Base-by-base conservation (phyloP, 176 grass and related monocot genomes). In the Oryza glumipatula region DNA sequence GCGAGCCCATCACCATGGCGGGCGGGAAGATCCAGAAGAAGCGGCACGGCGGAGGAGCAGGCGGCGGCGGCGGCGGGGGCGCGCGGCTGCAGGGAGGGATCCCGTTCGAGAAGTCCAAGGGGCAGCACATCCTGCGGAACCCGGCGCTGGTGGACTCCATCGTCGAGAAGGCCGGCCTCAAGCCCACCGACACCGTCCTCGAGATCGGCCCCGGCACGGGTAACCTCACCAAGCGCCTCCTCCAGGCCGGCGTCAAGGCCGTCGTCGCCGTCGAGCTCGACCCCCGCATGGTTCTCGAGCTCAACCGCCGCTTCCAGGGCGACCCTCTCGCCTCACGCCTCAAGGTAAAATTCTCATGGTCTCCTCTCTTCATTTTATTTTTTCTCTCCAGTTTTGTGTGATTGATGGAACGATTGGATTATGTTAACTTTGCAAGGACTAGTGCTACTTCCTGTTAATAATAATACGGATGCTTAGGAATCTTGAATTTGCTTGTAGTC, bases 261-360 rank as follows among this genome's bases (percentile, higher is more conserved):
- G 96, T 98, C 49, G 89, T 98, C 45, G 93, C 96, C 49, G 89
- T 98, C n/a, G 96, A 98, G 89, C 93, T 98, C 66, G 96, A 98
- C 72, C 96, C 93, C 4, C 96, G 93, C 71, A 98, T 98, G 96
- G 96, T 98, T 54, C 85, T 98, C 32, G 96, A 98, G 80, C 89
- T 98, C 52, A 98, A 87, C 47, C 80, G 93, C 47, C 83, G 96
- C 13, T 98, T 98, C 92, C 96, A 98, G 79, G 96, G 88, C 1
- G 78, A 90, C 52, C 96, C 93, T 7, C 84, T 90, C 66, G 74
- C 93, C 14, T 88, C 70, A 17, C 89, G 91, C 67, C 93, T 98
- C 70, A 95, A 89, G 96, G 96, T 95, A 76, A 17, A 17, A 7
- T 1, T 15, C 3, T 1, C 19, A 5, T 5, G 6, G 3, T 26